Percentiles rank a stretch among this genome's conserved stretches.
phyloP scores from a whole-genome alignment of 2,329 filamentous ascomycete species.

The Furcasterigmium furcatum region DNA sequence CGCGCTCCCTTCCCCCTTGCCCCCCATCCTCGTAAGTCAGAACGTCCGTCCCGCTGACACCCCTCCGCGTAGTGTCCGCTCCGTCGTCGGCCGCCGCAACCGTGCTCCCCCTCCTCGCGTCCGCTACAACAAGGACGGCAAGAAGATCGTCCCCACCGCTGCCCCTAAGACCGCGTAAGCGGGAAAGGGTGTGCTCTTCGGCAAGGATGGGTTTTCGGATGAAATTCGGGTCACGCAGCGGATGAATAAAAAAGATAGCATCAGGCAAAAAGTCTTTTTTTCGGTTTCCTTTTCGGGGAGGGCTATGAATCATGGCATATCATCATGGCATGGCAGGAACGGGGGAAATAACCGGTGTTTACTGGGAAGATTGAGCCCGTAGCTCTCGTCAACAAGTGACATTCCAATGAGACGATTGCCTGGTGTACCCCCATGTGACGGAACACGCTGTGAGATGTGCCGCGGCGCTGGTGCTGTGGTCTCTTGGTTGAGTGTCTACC shows the following conservation, averaged over 20 bases:
- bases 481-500: neutral
- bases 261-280: constrained; percentile 1
- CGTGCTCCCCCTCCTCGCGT: constrained; percentile 96
- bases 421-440: neutral
- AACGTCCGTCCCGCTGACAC: neutral
- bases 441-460: neutral
- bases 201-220: neutral
- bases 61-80: constrained; percentile 80
- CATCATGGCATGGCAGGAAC: constrained; percentile 5
- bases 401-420: neutral
- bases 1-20: constrained; percentile 4
- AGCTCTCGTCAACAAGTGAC: neutral
- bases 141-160: constrained; percentile 95
- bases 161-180: constrained; percentile 55
- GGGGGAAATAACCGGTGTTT: constrained; percentile 3
- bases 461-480: no score
- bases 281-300: neutral
- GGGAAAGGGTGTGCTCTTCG: neutral
- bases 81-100: constrained; percentile 95
- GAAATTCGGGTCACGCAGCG: neutral
- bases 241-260: neutral
- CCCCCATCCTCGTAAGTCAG: neutral
- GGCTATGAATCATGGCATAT: constrained; percentile 5
- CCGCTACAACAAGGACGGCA: constrained; percentile 99
- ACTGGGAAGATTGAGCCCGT: constrained; percentile 4